A percentile compares a stretch with the other conserved stretches of the same genome.
These are phyloP conservation scores for Hypoxylon sp. DNA, from an alignment of 2,329 filamentous ascomycete species.

Conservation along the genomic window DNA sequence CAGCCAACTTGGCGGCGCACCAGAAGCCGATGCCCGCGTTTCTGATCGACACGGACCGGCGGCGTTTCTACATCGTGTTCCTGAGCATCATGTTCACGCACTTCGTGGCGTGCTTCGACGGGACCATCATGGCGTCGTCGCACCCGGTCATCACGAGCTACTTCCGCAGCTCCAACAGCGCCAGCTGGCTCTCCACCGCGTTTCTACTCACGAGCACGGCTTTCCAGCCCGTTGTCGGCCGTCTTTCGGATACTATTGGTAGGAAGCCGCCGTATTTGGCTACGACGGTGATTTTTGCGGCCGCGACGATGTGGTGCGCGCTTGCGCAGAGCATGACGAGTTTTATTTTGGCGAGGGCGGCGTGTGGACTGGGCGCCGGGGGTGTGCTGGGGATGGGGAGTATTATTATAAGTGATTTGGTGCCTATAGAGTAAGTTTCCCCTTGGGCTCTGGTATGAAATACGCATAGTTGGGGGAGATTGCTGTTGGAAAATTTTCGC, in stretches of 20 bases:
- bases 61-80: constrained; percentile 75
- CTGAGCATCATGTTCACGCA: constrained; percentile 69
- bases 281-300: constrained; percentile 72
- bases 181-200: constrained; percentile 85
- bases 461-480: too few species aligned
- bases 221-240: constrained; percentile 81
- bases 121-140: constrained; percentile 84
- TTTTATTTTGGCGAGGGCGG: constrained; percentile 78
- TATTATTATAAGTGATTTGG: constrained; percentile 80
- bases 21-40: constrained; percentile 47
- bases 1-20: constrained; percentile 7
- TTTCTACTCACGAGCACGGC: constrained; percentile 83
- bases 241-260: constrained; percentile 81
- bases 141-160: constrained; percentile 87
- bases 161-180: constrained; percentile 82
- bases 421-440: constrained; percentile 75
- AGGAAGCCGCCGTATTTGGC: constrained; percentile 76
- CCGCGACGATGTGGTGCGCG: constrained; percentile 78
- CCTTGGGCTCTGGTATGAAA: not conserved
- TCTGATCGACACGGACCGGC: constrained; percentile 63
- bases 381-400: constrained; percentile 77
- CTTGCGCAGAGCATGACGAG: constrained; percentile 76
- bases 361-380: constrained; percentile 81
- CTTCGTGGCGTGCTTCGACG: constrained; percentile 77
- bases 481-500: not conserved